Evolutionary conservation across 768 basidiomycete genomes (phyloP).

Genomic region (Leccinum subtestaceum): DNA sequence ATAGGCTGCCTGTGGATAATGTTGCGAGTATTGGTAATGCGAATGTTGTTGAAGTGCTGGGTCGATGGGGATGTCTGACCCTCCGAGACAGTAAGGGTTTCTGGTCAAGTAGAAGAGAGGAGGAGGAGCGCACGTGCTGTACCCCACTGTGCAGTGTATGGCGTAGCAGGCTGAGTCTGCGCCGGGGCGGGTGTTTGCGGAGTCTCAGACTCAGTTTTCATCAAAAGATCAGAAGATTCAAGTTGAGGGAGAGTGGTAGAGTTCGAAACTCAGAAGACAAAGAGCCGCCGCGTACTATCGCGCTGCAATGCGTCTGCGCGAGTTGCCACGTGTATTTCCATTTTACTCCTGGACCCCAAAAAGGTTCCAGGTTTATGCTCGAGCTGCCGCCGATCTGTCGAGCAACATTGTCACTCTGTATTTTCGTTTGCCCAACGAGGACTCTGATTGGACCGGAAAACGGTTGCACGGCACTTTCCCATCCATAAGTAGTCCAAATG

Average conservation of each 20-base stretch:
- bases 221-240: slow-evolving; percentile 8
- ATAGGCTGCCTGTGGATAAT: slow-evolving; percentile 37
- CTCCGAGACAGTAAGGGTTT: slow-evolving; percentile 1
- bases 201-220: slow-evolving; percentile 45
- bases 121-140: slow-evolving; percentile 32
- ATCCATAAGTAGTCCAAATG: too few relatives aligned
- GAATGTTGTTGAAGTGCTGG: slow-evolving; percentile 66
- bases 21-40: slow-evolving; percentile 42
- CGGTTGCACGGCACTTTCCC: neutral
- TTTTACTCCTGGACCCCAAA: too few relatives aligned
- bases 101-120: neutral
- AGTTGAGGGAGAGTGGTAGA: too few relatives aligned
- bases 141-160: slow-evolving; percentile 41
- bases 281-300: too few relatives aligned
- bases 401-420: too few relatives aligned
- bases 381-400: too few relatives aligned
- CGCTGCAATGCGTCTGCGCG: too few relatives aligned
- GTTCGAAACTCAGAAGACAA: too few relatives aligned
- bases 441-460: too few relatives aligned
- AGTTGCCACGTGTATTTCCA: too few relatives aligned
- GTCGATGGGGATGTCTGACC: slow-evolving; percentile 60
- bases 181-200: slow-evolving; percentile 33
- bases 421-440: too few relatives aligned
- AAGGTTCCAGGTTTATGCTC: too few relatives aligned
- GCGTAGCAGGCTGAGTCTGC: slow-evolving; percentile 28